Percentiles rank a stretch among this genome's conserved stretches.
Evolutionary conservation across 1,284 basidiomycete species (phyloP).

Genomic region (Apiotrichum gamsii): DNA sequence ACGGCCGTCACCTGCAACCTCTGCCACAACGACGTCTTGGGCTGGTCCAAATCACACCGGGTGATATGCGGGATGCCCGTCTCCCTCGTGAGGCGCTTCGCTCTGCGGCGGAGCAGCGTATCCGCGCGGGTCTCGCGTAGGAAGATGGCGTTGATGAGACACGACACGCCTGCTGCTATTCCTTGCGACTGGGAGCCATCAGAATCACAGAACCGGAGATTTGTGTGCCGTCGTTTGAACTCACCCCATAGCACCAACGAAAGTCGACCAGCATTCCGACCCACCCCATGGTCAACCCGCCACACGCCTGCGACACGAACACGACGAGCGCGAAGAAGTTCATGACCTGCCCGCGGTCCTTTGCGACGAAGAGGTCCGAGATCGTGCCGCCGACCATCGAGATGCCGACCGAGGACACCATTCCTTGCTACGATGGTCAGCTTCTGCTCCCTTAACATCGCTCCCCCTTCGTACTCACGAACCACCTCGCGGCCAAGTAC

Average conservation of each 20-base stretch:
- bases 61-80: constrained; percentile 44
- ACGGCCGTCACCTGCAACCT: constrained; percentile 40
- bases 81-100: constrained; percentile 40
- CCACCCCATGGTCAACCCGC: constrained; percentile 21
- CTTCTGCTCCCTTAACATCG: no score
- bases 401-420: constrained; percentile 32
- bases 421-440: constrained; percentile 24
- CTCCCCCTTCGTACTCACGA: constrained; percentile 21
- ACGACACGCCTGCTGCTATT: constrained; percentile 26
- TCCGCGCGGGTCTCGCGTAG: constrained; percentile 49
- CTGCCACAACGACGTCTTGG: constrained; percentile 30
- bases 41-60: constrained; percentile 27
- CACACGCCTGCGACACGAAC: constrained; percentile 36
- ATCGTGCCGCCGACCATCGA: constrained; percentile 45
- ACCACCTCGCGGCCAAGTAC: constrained; percentile 39
- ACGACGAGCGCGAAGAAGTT: constrained; percentile 44
- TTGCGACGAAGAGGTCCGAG: constrained; percentile 43
- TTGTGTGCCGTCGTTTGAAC: no score
- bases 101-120: constrained; percentile 48
- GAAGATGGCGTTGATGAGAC: constrained; percentile 34
- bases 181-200: constrained; percentile 18
- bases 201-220: no score
- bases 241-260: constrained; percentile 38
- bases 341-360: constrained; percentile 47
- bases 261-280: constrained; percentile 27